phyloP scores from a whole-genome alignment of 495 filamentous ascomycete species.

The Penicillium desertorum region DNA sequence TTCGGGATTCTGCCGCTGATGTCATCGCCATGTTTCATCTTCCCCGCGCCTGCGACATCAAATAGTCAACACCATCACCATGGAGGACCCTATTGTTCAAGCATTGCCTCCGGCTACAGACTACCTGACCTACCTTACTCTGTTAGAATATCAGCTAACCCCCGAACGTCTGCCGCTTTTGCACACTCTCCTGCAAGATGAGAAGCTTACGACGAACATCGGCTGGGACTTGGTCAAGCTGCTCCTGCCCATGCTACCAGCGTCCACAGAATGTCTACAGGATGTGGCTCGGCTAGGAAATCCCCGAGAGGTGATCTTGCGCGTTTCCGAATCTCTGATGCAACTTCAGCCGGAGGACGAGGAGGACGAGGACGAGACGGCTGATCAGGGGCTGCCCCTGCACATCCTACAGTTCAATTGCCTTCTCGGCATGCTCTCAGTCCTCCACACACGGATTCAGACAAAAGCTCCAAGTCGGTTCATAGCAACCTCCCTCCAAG shows the following conservation, averaged over 20 bases:
- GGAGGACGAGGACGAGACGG: slow-evolving; percentile 49
- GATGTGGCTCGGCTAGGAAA: slow-evolving; percentile 82
- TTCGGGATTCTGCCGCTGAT: slow-evolving; percentile 12
- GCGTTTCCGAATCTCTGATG: slow-evolving; percentile 73
- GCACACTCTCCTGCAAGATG: slow-evolving; percentile 78
- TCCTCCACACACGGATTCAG: slow-evolving; percentile 83
- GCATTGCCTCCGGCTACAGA: slow-evolving; percentile 71
- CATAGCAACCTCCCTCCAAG: slow-evolving; percentile 82
- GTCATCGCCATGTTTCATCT: slow-evolving; percentile 14
- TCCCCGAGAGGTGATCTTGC: slow-evolving; percentile 89
- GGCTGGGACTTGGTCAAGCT: slow-evolving; percentile 94
- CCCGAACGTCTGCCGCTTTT: slow-evolving; percentile 73
- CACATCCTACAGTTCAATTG: slow-evolving; percentile 64
- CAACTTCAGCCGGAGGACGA: slow-evolving; percentile 55
- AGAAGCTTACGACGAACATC: slow-evolving; percentile 80
- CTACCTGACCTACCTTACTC: slow-evolving; percentile 82
- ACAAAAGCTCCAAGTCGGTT: slow-evolving; percentile 92
- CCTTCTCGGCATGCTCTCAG: slow-evolving; percentile 75
- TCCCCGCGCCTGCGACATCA: slow-evolving; percentile 15
- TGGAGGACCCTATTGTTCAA: slow-evolving; percentile 47
- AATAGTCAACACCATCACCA: slow-evolving; percentile 17
- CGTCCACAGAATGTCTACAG: slow-evolving; percentile 71
- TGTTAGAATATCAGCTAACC: slow-evolving; percentile 81
- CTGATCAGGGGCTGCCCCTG: slow-evolving; percentile 15
- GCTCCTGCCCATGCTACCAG: slow-evolving; percentile 72